Percentiles rank a stretch among this genome's conserved stretches.
Evolutionary conservation across 202 grass and related monocot species (phyloP).

Genomic region (Cymbopogon flexuosus): DNA sequence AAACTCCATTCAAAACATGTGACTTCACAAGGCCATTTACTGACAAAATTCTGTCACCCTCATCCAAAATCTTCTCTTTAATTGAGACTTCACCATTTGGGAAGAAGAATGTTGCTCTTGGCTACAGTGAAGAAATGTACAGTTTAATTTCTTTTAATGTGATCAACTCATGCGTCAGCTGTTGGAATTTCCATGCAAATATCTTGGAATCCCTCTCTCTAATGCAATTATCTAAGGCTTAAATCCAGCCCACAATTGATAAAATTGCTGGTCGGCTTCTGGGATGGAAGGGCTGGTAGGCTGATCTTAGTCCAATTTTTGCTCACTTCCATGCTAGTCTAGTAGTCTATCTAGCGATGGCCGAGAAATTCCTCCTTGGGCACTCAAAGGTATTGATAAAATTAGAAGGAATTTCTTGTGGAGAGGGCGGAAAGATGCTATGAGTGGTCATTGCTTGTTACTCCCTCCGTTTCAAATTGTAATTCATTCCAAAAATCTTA

Average conservation of each 20-base stretch:
- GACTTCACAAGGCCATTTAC: conserved; percentile 59
- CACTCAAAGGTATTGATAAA: neutral
- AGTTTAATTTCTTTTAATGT: conserved; percentile 4
- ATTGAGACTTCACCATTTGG: conserved; percentile 81
- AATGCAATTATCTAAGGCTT: neutral
- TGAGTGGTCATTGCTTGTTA: neutral
- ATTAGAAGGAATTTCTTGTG: neutral
- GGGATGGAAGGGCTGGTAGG: neutral
- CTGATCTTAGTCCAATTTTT: neutral
- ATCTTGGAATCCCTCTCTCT: too few relatives aligned
- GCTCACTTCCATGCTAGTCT: neutral
- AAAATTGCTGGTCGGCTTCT: neutral
- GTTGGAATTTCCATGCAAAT: neutral
- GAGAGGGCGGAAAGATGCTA: neutral
- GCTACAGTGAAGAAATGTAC: conserved; percentile 48
- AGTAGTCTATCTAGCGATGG: neutral
- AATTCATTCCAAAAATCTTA: too few relatives aligned
- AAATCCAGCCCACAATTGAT: neutral
- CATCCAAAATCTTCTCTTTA: conserved; percentile 60
- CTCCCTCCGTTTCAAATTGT: too few relatives aligned
- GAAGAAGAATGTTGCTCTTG: conserved; percentile 68
- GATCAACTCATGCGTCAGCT: neutral
- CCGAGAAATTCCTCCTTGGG: too few relatives aligned
- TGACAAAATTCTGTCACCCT: conserved; percentile 47
- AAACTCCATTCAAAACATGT: conserved; percentile 70